Evolutionary conservation across 495 filamentous ascomycete genomes (phyloP).

Genomic region (Acidiella bohemica): DNA sequence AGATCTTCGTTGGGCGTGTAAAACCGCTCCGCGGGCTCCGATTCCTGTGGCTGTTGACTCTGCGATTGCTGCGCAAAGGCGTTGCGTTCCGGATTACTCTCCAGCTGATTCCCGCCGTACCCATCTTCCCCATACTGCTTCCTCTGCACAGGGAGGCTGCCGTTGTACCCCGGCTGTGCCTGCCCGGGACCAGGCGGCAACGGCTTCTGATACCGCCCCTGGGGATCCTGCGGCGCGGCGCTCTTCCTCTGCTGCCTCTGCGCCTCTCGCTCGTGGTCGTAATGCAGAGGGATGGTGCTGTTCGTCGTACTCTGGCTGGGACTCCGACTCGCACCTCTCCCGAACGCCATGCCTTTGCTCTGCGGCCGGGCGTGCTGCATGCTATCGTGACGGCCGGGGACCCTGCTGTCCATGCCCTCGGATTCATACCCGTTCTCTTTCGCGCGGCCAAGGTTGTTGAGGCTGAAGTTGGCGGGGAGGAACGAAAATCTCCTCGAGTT

Average conservation of each 20-base stretch:
- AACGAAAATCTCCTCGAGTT: conserved; percentile 48
- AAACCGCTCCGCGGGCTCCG: conserved; percentile 15
- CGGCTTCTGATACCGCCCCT: conserved; percentile 7
- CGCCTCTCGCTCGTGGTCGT: conserved; percentile 22
- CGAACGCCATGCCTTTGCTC: conserved; percentile 24
- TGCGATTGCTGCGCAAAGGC: too few species aligned
- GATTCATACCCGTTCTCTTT: conserved; percentile 28
- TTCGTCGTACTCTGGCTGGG: conserved; percentile 30
- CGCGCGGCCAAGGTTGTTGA: conserved; percentile 33
- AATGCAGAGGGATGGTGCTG: conserved; percentile 25
- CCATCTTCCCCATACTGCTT: conserved; percentile 19
- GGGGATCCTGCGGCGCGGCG: conserved; percentile 5
- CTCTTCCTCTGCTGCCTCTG: conserved; percentile 12
- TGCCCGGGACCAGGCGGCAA: conserved; percentile 3
- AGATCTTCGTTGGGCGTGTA: conserved; percentile 13
- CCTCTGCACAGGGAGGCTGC: conserved; percentile 5
- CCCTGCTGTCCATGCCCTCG: neutral
- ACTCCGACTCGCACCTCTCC: conserved; percentile 24
- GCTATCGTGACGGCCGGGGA: conserved; percentile 24
- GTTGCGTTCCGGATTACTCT: conserved; percentile 2
- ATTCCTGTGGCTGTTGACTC: conserved; percentile 4
- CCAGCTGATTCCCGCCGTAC: conserved; percentile 9
- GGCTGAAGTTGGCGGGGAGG: conserved; percentile 60
- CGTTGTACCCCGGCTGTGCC: too few species aligned
- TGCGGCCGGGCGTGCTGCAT: conserved; percentile 25